Evolutionary conservation across 768 basidiomycete genomes (phyloP), one percentile per base, ranked within the genome.

Genomic region (Sporobolomyces roseus): DNA sequence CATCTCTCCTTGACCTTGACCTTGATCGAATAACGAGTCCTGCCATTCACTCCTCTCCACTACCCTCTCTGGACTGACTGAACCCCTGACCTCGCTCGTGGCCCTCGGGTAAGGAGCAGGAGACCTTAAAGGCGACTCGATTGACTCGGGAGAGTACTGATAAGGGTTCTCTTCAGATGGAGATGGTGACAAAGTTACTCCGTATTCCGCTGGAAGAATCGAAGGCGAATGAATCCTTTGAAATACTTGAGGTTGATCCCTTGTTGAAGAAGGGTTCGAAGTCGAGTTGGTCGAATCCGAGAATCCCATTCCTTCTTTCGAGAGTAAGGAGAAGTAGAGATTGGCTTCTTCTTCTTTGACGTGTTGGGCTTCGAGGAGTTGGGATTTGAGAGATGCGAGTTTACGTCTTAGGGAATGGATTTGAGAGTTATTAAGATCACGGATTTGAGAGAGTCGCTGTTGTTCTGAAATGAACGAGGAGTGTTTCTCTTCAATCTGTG

Each of bases 391-490:
- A 1, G 45, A 25, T 27, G 36, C n/a, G 27, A 53, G 48, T 27
- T 58, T 50, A 8, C 49, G 51, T 7, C 35, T 3, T 2, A 55
- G 16, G 12, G 2, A 17, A 2, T 58, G 35, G 58, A 69, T 65
- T 19, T 53, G 35, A 4, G 58, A 14, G 3, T 59, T 48, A 30
- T 69, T 64, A 3, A 25, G 7, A 29, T 61, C 58, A 14, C 58
- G 25, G 13, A 0, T 41, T 36, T 35, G 48, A 55, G 12, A 30
- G 9, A 45, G 29, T 19, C 35, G 19, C 23, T 35, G 46, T 46
- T 69, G 63, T 29, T 64, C 63, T n/a, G 59, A 51, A 35, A 69
- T 43, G 63, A 69, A 69, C 4, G 63, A 48, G 29, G 48, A 9
- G 52, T 69, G 68, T 23, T 65, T 61, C 33, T 60, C 21, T 33